phyloP scores from a whole-genome alignment of 257 asterid genomes.

The Salvia rosmarinus region DNA sequence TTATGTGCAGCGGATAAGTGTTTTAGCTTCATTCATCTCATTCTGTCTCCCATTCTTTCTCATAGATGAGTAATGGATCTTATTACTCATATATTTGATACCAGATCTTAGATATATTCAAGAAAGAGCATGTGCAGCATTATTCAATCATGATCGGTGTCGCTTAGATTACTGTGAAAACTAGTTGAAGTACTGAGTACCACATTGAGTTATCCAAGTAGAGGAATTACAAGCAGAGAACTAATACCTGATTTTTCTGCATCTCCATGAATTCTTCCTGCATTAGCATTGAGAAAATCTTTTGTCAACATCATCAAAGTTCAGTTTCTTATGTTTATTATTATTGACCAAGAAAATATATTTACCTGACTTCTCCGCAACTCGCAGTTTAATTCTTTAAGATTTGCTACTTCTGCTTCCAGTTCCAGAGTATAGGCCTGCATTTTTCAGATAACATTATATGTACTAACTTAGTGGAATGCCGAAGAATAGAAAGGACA shows the following conservation, averaged over 20 bases:
- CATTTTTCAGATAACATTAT: conserved; percentile 25
- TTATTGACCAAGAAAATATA: conserved; percentile 21
- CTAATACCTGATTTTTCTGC: conserved; percentile 79
- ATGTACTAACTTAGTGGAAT: not conserved
- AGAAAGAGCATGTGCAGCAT: conserved; percentile 10
- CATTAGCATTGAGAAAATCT: conserved; percentile 23
- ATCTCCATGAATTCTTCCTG: conserved; percentile 75
- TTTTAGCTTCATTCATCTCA: not conserved
- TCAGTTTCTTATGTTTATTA: not conserved
- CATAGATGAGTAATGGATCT: not conserved
- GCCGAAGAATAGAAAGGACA: not conserved
- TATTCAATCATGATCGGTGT: not conserved
- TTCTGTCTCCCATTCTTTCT: not conserved
- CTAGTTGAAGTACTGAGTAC: no score
- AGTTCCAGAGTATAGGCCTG: conserved; percentile 91
- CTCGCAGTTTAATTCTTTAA: conserved; percentile 68
- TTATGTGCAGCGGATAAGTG: not conserved
- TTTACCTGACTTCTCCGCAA: conserved; percentile 78
- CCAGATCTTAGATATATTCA: conserved; percentile 1
- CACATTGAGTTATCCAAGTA: not conserved
- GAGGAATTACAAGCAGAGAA: not conserved
- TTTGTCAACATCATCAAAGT: conserved; percentile 27
- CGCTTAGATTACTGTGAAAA: not conserved
- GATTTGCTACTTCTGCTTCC: conserved; percentile 92
- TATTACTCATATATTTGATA: not conserved